Evolutionary conservation across 306 rosid species (phyloP).

Genomic region (Dryas octopetala): DNA sequence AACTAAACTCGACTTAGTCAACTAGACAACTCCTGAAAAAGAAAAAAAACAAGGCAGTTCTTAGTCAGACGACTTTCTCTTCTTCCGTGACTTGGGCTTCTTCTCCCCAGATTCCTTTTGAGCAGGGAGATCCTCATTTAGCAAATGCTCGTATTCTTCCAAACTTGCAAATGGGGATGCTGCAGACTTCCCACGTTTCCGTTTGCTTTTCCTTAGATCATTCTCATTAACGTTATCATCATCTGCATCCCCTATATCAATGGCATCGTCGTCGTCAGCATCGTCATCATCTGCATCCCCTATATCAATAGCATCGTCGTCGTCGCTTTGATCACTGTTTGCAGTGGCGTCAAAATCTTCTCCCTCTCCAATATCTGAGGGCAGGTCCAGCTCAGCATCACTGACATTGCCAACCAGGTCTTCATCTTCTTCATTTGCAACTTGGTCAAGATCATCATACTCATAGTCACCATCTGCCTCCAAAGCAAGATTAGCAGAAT

Average conservation of each 20-base stretch:
- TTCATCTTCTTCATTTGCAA: constrained; percentile 70
- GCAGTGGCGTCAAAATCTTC: constrained; percentile 39
- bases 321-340: constrained; percentile 11
- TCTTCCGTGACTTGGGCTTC: constrained; percentile 39
- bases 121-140: constrained; percentile 33
- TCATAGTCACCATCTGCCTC: constrained; percentile 65
- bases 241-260: constrained; percentile 51
- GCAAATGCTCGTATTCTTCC: constrained; percentile 79
- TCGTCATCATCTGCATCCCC: constrained; percentile 42
- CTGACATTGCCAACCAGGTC: constrained; percentile 69
- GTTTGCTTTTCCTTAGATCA: constrained; percentile 44
- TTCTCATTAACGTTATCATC: constrained; percentile 26
- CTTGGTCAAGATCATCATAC: constrained; percentile 77
- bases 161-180: constrained; percentile 80
- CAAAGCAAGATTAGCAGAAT: constrained; percentile 48
- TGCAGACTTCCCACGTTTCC: constrained; percentile 45
- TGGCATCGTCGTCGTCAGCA: constrained; percentile 13
- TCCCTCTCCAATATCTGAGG: constrained; percentile 53
- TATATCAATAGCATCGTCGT: constrained; percentile 27
- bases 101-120: constrained; percentile 36
- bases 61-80: constrained; percentile 27
- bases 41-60: background rate
- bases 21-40: background rate
- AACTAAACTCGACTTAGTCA: too few species aligned
- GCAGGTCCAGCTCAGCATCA: constrained; percentile 60